Evolutionary conservation across 2,329 filamentous ascomycete species (phyloP).

Genomic region (Alternaria dauci): DNA sequence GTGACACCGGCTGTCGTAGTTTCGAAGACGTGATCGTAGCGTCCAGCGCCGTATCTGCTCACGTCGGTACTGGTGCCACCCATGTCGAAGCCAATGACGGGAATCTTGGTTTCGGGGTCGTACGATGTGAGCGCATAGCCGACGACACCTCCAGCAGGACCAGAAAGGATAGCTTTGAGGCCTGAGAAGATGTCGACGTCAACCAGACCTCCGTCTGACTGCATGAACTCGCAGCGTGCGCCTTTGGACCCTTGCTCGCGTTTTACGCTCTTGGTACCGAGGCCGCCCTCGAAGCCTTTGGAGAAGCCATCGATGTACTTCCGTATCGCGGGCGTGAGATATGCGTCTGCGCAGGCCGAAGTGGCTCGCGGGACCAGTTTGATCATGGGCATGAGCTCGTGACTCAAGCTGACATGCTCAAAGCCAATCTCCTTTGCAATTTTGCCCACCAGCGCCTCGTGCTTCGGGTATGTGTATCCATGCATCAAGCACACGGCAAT

Average conservation of each 20-base stretch:
- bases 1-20: constrained; percentile 94
- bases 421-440: constrained; percentile 84
- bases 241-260: constrained; percentile 70
- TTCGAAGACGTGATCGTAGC: constrained; percentile 93
- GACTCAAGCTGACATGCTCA: constrained; percentile 79
- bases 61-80: constrained; percentile 93
- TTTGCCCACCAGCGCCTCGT: constrained; percentile 79
- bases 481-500: constrained; percentile 93
- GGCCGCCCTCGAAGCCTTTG: constrained; percentile 78
- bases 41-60: constrained; percentile 82
- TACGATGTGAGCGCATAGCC: constrained; percentile 93
- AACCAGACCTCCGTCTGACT: constrained; percentile 77
- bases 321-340: constrained; percentile 79
- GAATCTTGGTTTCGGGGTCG: constrained; percentile 79
- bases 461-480: constrained; percentile 87
- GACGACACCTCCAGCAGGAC: constrained; percentile 91
- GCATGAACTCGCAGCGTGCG: constrained; percentile 93
- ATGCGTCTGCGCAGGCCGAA: constrained; percentile 81
- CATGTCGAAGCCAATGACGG: constrained; percentile 96
- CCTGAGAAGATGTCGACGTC: constrained; percentile 86
- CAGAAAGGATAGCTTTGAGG: constrained; percentile 83
- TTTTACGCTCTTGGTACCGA: constrained; percentile 79
- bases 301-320: constrained; percentile 82
- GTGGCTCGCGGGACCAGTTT: constrained; percentile 79
- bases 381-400: constrained; percentile 88